Base-by-base conservation (phyloP, 192 early-diverging fungal genomes). In the Kickxella alabastrina region DNA sequence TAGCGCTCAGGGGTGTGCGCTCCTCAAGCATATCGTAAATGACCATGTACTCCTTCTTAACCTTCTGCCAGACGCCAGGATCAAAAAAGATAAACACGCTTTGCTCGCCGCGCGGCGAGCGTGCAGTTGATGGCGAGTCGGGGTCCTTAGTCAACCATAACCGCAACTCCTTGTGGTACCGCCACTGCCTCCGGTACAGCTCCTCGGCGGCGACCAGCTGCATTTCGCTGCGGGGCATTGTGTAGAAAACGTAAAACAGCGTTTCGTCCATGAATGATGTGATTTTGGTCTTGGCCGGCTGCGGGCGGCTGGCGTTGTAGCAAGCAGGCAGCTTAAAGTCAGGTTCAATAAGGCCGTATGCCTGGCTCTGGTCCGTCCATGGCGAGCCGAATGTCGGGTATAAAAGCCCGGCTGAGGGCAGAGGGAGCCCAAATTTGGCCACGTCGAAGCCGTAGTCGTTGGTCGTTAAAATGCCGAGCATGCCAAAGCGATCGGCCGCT, bases 171-270 rank as follows among this genome's bases (percentile, higher is more conserved):
- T 92, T 93, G 81, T 99, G 97, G 73, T 90, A 99, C 48, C 93
- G 81, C 95, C 95, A 99, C 65, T 88, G 85, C 27, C 97, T 83
- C 62, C 83, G 84, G 68, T 90, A 87, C 57, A 99, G 82, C 79
- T 99, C 95, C 56, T 92, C 86, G 21, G 95, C 93, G 6, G 92
- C 91, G 7, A 85, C 87, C 59, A 97, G 92, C 79, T 97, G 93
- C 17, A 93, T 52, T 32, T 86, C 78, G 46, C 95, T 93, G 42
- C 89, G 82, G n/a, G 97, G 95, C 80, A 92, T 84, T 12, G 89
- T 87, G 75, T 99, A 98, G 74, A 99, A 99, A 31, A 93, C 82
- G 78, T 97, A 97, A 54, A 99, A 93, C 52, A 99, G 77, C n/a
- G 92, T 91, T 54, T 98, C 93, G 51, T 97, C 95, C 36, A 78